Evolutionary conservation across 176 grass and related monocot genomes (phyloP).

Genomic region (Eleusine coracana): DNA sequence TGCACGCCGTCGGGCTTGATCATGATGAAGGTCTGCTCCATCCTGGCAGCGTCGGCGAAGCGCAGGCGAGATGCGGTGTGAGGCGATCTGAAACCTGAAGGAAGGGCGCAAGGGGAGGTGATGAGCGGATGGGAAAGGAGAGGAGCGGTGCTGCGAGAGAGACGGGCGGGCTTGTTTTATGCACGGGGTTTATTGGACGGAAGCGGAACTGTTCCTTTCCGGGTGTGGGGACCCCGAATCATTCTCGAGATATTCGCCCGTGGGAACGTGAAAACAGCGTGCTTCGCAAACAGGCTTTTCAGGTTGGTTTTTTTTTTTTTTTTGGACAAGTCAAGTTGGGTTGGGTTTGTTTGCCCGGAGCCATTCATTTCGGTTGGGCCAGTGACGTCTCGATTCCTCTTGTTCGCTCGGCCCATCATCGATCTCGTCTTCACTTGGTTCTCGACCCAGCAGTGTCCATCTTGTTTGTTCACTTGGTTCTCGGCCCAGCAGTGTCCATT

Average conservation of each 20-base stretch:
- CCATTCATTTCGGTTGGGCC: too few species aligned
- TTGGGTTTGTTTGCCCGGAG: not conserved
- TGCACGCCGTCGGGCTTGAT: slow-evolving; percentile 77
- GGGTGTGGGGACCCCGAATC: slow-evolving; percentile 13
- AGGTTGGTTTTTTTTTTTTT: not conserved
- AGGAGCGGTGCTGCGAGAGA: not conserved
- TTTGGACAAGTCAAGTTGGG: not conserved
- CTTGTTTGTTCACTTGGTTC: too few species aligned
- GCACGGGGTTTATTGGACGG: not conserved
- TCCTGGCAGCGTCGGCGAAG: not conserved
- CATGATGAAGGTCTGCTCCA: slow-evolving; percentile 77
- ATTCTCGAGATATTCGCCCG: slow-evolving; percentile 39
- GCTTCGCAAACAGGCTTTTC: not conserved
- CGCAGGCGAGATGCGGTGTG: not conserved
- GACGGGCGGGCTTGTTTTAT: slow-evolving; percentile 25
- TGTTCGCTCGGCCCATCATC: too few species aligned
- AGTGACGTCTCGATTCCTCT: too few species aligned
- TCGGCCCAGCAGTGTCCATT: too few species aligned
- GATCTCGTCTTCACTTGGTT: too few species aligned
- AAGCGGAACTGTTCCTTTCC: not conserved
- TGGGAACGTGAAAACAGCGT: not conserved
- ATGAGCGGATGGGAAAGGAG: slow-evolving; percentile 17
- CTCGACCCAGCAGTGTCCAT: too few species aligned
- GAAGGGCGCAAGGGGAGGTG: not conserved
- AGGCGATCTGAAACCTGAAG: not conserved